These are phyloP conservation scores for Thymus mandschuricus DNA, from an alignment of 257 asterid species.

Conservation along the genomic window DNA sequence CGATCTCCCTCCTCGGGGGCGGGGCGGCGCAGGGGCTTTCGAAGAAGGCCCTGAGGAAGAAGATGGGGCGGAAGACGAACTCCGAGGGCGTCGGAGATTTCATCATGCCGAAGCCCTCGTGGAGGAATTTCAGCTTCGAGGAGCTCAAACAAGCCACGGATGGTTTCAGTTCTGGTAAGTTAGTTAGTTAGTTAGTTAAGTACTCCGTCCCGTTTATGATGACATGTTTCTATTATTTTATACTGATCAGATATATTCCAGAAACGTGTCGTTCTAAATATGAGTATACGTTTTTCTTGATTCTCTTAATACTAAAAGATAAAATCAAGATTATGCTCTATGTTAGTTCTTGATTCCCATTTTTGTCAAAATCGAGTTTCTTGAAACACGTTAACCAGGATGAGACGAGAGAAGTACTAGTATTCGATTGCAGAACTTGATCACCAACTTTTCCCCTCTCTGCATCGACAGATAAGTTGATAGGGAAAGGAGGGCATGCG, in stretches of 20 bases:
- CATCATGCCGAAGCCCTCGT: slow-evolving; percentile 70
- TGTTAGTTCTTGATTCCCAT: background rate
- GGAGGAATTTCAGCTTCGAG: slow-evolving; percentile 68
- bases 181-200: background rate
- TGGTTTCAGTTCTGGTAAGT: slow-evolving; percentile 60
- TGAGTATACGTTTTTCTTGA: too few species aligned
- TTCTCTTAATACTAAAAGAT: background rate
- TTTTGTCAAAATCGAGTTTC: background rate
- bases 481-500: slow-evolving; percentile 98
- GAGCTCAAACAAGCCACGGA: slow-evolving; percentile 82
- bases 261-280: too few species aligned
- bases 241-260: background rate
- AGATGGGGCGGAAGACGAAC: slow-evolving; percentile 45
- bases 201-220: too few species aligned
- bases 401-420: too few species aligned
- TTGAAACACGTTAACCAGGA: too few species aligned
- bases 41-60: slow-evolving; percentile 47
- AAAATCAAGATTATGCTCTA: background rate
- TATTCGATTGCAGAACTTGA: background rate
- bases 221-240: background rate
- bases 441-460: background rate
- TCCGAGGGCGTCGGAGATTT: slow-evolving; percentile 55
- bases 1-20: slow-evolving; percentile 42
- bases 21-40: slow-evolving; percentile 28
- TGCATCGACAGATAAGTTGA: slow-evolving; percentile 55